Conservation (phyloP, 2,329 filamentous ascomycete genomes). For the Sporothrix protearum region DNA sequence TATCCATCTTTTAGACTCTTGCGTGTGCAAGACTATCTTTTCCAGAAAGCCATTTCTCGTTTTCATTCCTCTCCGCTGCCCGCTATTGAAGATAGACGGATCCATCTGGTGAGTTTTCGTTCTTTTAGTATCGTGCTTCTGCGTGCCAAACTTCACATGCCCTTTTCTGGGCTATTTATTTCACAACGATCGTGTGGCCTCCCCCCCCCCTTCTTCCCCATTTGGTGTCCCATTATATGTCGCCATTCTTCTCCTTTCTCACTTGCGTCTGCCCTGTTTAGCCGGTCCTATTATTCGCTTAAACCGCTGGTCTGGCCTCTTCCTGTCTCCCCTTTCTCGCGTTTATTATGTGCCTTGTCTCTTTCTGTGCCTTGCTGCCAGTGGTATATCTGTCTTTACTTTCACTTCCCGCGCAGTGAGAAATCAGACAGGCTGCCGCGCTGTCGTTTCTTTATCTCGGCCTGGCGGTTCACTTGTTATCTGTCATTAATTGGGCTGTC, state of each 20-base stretch:
- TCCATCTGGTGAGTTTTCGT: background rate
- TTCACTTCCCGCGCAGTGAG: background rate
- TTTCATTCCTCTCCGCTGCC: background rate
- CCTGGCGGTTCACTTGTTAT: constrained; percentile 5
- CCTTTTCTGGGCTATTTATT: background rate
- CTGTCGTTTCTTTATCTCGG: constrained; percentile 1
- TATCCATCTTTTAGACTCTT: background rate
- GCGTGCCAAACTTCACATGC: background rate
- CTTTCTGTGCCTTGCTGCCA: background rate
- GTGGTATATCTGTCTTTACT: background rate
- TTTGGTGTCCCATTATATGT: background rate
- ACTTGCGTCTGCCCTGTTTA: constrained; percentile 2
- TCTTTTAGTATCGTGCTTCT: background rate
- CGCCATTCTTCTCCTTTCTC: background rate
- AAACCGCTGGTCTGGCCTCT: background rate
- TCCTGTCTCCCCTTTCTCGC: background rate
- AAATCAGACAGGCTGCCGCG: background rate
- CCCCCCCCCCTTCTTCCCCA: background rate
- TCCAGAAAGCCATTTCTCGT: background rate
- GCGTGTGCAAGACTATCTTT: background rate
- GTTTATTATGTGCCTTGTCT: background rate
- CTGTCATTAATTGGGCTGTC: constrained; percentile 3
- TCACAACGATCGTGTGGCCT: background rate
- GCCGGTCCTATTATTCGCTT: constrained; percentile 7
- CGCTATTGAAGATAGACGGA: background rate